Percentiles rank a stretch among this genome's conserved stretches.
These are phyloP conservation scores for Paramyrothecium sp. DNA, from an alignment of 2,329 filamentous ascomycete genomes.

Conservation along the genomic window DNA sequence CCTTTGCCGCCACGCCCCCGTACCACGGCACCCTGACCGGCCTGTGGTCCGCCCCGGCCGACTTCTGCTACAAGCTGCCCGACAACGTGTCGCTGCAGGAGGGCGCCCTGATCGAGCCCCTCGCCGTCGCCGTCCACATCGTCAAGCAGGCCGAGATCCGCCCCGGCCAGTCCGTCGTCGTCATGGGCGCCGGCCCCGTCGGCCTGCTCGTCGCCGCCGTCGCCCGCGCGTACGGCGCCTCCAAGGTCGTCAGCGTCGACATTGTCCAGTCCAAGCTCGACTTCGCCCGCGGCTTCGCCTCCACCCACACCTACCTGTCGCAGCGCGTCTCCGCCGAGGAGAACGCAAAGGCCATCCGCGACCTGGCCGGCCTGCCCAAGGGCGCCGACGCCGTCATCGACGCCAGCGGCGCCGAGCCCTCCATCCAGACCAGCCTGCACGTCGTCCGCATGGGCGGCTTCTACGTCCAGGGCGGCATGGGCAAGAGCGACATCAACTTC, in stretches of 20 bases:
- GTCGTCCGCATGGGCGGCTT: constrained; percentile 68
- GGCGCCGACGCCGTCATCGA: constrained; percentile 81
- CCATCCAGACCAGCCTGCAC: constrained; percentile 73
- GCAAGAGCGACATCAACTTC: constrained; percentile 81
- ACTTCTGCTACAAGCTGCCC: constrained; percentile 92
- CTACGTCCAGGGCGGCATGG: constrained; percentile 89
- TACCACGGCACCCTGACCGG: constrained; percentile 86
- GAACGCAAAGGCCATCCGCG: constrained; percentile 69
- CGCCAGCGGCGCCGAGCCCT: constrained; percentile 75
- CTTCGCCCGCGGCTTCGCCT: constrained; percentile 72
- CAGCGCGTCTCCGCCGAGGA: constrained; percentile 63
- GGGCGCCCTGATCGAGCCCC: constrained; percentile 86
- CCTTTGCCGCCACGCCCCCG: constrained; percentile 91
- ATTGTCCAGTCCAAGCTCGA: constrained; percentile 77
- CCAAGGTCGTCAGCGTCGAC: constrained; percentile 82
- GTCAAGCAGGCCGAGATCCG: constrained; percentile 69
- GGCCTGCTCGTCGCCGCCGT: constrained; percentile 87
- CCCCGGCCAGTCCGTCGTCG: constrained; percentile 74
- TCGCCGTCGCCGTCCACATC: constrained; percentile 85
- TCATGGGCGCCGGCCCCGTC: constrained; percentile 86
- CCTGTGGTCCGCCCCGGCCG: constrained; percentile 79
- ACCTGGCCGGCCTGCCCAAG: constrained; percentile 58
- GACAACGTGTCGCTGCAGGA: constrained; percentile 75
- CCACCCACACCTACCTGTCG: constrained; percentile 69
- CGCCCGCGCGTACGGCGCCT: constrained; percentile 80